These are phyloP conservation scores for Circinella umbellata DNA, from an alignment of 371 early-diverging fungal genomes.

Conservation along the genomic window DNA sequence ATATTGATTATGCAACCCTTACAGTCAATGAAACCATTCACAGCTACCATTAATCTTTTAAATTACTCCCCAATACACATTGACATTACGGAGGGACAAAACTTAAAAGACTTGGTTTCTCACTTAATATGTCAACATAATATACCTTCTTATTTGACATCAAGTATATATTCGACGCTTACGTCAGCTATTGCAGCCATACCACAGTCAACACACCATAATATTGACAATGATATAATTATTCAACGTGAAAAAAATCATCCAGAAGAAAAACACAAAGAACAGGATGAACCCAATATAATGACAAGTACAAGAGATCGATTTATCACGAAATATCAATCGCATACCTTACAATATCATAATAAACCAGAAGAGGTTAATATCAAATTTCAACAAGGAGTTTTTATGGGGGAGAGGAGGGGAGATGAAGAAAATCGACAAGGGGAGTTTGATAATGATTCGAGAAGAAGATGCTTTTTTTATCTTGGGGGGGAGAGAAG, in stretches of 20 bases:
- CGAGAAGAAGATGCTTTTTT: too few relatives aligned
- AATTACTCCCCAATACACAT: conserved; percentile 11
- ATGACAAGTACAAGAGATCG: not conserved
- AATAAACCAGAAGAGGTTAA: conserved; percentile 55
- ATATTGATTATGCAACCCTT: conserved; percentile 9
- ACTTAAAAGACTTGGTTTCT: conserved; percentile 36
- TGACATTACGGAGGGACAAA: conserved; percentile 1
- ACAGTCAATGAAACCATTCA: not conserved
- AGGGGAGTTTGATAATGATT: too few relatives aligned
- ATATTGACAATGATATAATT: not conserved
- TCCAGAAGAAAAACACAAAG: not conserved
- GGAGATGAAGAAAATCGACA: not conserved
- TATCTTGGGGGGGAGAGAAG: too few relatives aligned
- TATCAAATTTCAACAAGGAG: not conserved
- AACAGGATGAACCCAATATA: not conserved
- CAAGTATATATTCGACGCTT: conserved; percentile 46
- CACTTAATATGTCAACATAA: conserved; percentile 34
- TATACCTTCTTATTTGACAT: conserved; percentile 50
- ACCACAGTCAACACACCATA: not conserved
- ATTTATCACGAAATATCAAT: conserved; percentile 46
- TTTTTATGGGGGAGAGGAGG: not conserved
- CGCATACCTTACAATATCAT: conserved; percentile 48
- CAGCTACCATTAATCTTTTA: not conserved
- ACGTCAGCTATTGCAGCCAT: conserved; percentile 1
- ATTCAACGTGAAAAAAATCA: too few relatives aligned